Base-by-base conservation (phyloP, 495 filamentous ascomycete genomes). In the Penicillium psychrofluorescens region DNA sequence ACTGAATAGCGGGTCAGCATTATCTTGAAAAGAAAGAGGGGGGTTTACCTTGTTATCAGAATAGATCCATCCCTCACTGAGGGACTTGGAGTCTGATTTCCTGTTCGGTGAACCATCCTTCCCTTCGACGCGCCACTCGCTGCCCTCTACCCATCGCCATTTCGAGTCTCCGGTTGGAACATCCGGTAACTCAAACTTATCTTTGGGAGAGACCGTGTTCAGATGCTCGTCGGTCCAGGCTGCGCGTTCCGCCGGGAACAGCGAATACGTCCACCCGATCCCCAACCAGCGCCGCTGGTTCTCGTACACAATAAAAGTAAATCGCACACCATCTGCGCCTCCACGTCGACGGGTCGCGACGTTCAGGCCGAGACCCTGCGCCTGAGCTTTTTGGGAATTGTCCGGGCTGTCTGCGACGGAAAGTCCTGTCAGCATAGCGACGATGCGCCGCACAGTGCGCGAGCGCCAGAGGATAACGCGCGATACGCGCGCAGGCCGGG, bases 181-280 rank as follows among this genome's bases (percentile, higher is more conserved):
- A 44, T 92, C 85, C 1, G 92, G 92, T 10, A 97, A 69, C 45
- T 86, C 81, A 49, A 96, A 99, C 16, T 83, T 71, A 34, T 91
- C 86, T 43, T 85, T 89, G 4, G 81, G 63, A 4, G 88, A 81
- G 14, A 86, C 81, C 0, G 81, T 47, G 48, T 95, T 92, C 38
- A 95, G 75, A 59, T 96, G 87, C 61, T 99, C 94, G 55, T 99
- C 92, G 6, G 94, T 96, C 90, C 90, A 99, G 1, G 90, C 71
- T 6, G 80, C 76, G 29, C 92, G 78, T 56, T 99, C 92, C 49
- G 95, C 87, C 0, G 87, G 80, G 49, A 98, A 85, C 30, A 97
- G 65, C 6, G 83, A 92, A 10, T 82, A 83, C 0, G 94, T 97
- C 92, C 92, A 99, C 4, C 92, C 92, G 13, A 97, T 72, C 2